phyloP scores from a whole-genome alignment of 805 yeast species.

The Candida bentonensis region DNA sequence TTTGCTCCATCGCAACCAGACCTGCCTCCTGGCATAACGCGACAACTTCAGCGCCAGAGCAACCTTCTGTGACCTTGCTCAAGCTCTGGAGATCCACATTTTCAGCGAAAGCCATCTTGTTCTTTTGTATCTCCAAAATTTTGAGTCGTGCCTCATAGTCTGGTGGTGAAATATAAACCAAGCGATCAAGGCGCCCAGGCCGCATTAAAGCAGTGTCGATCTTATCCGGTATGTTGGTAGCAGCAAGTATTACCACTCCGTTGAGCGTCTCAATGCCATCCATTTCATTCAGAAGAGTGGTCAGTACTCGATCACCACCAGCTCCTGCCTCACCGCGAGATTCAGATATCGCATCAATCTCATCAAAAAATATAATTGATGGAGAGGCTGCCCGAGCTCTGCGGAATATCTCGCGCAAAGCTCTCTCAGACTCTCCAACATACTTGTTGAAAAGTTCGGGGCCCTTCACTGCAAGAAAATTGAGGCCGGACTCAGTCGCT shows the following conservation, averaged over 20 bases:
- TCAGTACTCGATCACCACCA: constrained; percentile 65
- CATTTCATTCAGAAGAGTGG: constrained; percentile 83
- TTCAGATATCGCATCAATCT: constrained; percentile 83
- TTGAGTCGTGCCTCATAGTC: constrained; percentile 67
- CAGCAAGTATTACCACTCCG: constrained; percentile 90
- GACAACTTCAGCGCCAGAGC: constrained; percentile 95
- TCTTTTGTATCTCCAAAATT: constrained; percentile 57
- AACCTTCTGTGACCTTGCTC: constrained; percentile 65
- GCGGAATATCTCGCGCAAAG: constrained; percentile 84
- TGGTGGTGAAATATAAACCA: constrained; percentile 88
- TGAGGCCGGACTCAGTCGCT: constrained; percentile 90
- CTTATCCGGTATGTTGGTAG: constrained; percentile 89
- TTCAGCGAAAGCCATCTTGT: constrained; percentile 42
- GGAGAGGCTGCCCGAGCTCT: constrained; percentile 94
- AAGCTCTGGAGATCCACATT: constrained; percentile 37
- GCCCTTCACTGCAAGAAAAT: constrained; percentile 90
- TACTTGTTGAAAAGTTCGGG: constrained; percentile 92
- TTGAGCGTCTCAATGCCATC: constrained; percentile 94
- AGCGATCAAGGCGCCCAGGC: constrained; percentile 92
- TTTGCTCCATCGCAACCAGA: constrained; percentile 78
- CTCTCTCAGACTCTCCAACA: constrained; percentile 89
- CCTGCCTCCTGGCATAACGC: constrained; percentile 93
- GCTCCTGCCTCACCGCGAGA: constrained; percentile 52
- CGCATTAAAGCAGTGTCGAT: constrained; percentile 87
- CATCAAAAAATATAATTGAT: constrained; percentile 88